A percentile compares a stretch with the other conserved stretches of the same genome.
These are phyloP conservation scores for Mrakia hoshinonis DNA, from an alignment of 768 basidiomycete genomes.

Conservation along the genomic window DNA sequence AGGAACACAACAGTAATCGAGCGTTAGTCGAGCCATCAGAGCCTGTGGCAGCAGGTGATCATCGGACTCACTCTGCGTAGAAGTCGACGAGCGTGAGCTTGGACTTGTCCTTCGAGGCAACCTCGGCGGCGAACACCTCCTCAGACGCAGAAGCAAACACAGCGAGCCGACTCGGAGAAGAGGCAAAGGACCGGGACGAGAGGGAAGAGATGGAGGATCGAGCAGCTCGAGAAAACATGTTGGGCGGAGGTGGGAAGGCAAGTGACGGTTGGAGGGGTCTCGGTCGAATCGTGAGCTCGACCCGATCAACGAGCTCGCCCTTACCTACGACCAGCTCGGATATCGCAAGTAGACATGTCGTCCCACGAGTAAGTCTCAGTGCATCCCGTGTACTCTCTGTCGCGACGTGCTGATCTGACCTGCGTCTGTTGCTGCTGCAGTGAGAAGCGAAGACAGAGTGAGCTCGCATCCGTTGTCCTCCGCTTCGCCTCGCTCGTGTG, in stretches of 20 bases:
- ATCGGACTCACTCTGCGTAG: conserved; percentile 33
- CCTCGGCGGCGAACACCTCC: neutral
- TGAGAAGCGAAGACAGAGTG: conserved; percentile 65
- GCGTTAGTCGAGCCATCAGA: too few species aligned
- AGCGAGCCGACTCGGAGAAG: neutral
- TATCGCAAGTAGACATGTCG: neutral
- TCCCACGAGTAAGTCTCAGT: conserved; percentile 16
- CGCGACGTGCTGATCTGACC: neutral
- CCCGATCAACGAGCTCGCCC: neutral
- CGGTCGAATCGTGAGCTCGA: neutral
- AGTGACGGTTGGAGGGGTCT: neutral
- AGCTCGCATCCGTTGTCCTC: neutral
- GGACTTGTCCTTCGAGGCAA: neutral
- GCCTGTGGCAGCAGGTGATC: neutral
- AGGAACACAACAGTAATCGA: neutral
- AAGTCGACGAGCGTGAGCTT: conserved; percentile 37
- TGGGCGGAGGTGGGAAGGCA: neutral
- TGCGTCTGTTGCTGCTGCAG: neutral
- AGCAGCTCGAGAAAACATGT: neutral
- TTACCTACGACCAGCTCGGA: neutral
- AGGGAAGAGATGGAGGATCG: neutral
- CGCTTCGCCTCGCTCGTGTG: neutral
- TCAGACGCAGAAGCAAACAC: conserved; percentile 5
- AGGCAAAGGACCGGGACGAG: neutral
- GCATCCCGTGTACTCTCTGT: neutral